A percentile compares a stretch with the other conserved stretches of the same genome.
Evolutionary conservation across 805 yeast genomes (phyloP).

Genomic region (Zygosaccharomyces bailii): DNA sequence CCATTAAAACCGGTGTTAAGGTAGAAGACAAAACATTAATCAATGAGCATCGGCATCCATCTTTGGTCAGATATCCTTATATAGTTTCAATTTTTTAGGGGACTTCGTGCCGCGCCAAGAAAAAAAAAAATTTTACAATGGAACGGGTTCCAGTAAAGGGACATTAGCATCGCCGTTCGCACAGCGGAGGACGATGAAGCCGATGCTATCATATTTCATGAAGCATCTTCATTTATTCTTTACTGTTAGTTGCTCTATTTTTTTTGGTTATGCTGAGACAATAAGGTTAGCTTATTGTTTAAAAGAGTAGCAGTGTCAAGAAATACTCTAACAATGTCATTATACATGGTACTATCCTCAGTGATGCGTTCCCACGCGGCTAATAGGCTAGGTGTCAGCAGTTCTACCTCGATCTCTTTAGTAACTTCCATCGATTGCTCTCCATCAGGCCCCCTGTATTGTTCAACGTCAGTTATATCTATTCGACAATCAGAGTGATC

Average conservation of each 20-base stretch:
- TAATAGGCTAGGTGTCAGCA: constrained; percentile 38
- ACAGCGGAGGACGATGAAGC: no score
- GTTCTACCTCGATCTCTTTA: constrained; percentile 45
- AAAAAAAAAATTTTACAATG: no score
- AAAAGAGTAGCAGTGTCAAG: constrained; percentile 49
- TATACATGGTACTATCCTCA: constrained; percentile 46
- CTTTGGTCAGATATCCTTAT: no score
- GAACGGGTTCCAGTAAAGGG: no score
- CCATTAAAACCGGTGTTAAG: no score
- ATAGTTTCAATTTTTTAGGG: no score
- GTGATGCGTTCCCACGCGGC: constrained; percentile 35
- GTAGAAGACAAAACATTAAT: no score
- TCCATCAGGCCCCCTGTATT: constrained; percentile 21
- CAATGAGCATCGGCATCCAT: no score
- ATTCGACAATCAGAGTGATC: constrained; percentile 59
- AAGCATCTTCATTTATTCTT: neutral
- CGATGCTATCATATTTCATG: no score
- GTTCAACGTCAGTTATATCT: constrained; percentile 49
- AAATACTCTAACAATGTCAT: constrained; percentile 49
- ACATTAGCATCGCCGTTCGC: no score
- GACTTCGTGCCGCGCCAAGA: no score
- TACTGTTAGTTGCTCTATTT: neutral
- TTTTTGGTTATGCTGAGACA: no score
- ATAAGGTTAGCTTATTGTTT: constrained; percentile 21
- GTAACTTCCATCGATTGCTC: constrained; percentile 21